Conservation (phyloP, 2,329 filamentous ascomycete genomes). For the Botryotinia narcissicola region DNA sequence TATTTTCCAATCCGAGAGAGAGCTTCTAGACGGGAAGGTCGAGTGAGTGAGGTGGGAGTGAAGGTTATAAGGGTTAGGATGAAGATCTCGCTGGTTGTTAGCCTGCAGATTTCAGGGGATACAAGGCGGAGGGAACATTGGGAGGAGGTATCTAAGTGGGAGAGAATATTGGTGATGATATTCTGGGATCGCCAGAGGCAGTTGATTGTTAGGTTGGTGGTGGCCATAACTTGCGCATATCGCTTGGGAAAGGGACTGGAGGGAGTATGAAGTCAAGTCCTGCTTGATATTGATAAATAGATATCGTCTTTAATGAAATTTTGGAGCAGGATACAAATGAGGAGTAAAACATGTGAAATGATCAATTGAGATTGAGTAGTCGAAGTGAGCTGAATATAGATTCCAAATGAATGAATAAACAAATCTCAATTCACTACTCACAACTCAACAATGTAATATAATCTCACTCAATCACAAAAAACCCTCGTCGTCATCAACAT, state of each 20-base stretch:
- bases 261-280: not conserved
- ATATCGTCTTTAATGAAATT: not conserved
- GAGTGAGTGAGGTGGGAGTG: constrained; percentile 72
- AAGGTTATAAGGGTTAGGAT: constrained; percentile 68
- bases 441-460: not conserved
- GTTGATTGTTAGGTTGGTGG: constrained; percentile 35
- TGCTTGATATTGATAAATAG: not conserved
- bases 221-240: constrained; percentile 40
- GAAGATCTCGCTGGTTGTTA: constrained; percentile 69
- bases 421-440: not conserved
- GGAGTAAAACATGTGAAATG: not conserved
- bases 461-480: not conserved
- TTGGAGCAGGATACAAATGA: not conserved
- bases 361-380: not conserved
- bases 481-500: not conserved
- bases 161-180: constrained; percentile 33
- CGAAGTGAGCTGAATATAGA: not conserved
- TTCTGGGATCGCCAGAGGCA: constrained; percentile 37
- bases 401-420: not conserved
- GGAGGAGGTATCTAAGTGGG: constrained; percentile 33
- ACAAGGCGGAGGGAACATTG: constrained; percentile 61
- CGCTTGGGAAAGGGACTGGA: constrained; percentile 19
- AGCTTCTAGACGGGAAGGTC: constrained; percentile 68
- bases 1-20: constrained; percentile 75
- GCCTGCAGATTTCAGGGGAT: constrained; percentile 67